Conservation (phyloP, 768 basidiomycete genomes). For the Suillus fuscotomentosus region DNA sequence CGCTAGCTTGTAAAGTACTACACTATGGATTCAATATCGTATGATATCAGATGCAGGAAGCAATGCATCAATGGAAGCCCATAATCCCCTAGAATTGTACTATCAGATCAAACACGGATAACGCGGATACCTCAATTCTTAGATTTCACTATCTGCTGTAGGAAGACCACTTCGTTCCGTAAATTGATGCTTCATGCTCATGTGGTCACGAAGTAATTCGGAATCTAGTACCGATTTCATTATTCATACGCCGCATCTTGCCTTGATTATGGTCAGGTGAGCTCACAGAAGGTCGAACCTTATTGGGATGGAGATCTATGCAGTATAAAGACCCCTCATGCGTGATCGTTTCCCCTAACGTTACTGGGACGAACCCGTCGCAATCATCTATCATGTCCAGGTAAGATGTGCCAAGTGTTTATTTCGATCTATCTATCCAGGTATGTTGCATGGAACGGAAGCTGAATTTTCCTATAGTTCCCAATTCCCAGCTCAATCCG, state of each 20-base stretch:
- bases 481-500: conserved; percentile 35
- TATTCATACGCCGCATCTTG: not conserved
- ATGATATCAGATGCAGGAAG: not conserved
- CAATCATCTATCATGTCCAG: not conserved
- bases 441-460: not conserved
- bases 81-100: not conserved
- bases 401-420: not conserved
- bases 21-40: not conserved
- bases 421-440: not conserved
- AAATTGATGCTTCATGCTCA: not conserved
- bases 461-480: not conserved
- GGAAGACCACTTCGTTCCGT: not conserved
- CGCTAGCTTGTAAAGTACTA: not conserved
- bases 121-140: not conserved
- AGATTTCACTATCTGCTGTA: not conserved
- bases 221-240: not conserved
- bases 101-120: not conserved
- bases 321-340: not conserved
- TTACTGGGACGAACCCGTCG: not conserved
- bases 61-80: not conserved
- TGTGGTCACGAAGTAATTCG: not conserved
- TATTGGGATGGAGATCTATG: not conserved
- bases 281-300: not conserved
- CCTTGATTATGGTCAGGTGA: not conserved
- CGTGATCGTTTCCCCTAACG: not conserved